Evolutionary conservation across 2,329 filamentous ascomycete species (phyloP), one percentile per base, ranked within the genome.

Genomic region (Stylonectria norvegica): DNA sequence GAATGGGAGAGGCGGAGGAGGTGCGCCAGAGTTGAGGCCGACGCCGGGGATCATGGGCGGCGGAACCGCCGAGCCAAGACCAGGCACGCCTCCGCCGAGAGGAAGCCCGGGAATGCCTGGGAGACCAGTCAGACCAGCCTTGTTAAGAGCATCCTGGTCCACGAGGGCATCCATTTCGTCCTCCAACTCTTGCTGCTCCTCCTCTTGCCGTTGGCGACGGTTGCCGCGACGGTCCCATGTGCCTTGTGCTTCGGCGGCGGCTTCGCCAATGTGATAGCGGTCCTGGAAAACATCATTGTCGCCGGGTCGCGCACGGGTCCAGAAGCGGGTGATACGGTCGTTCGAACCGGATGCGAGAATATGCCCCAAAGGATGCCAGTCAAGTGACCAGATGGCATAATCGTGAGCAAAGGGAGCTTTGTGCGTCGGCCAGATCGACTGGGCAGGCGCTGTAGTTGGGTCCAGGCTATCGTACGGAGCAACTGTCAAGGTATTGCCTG

Each of bases 331-430:
- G 47, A 95, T 90, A 28, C 93, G 85, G 63, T 98, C 93, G 63
- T 98, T 97, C 9, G 90, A 95, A 10, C 93, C 93, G 2, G 91
- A 95, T 1, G 90, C 90, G 6, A 98, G 78, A 48, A 98, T 91
- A 60, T 98, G 93, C 19, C 93, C 93, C 0, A 97, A 75, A 1
- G 93, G 93, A 61, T 98, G 93, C 90, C 93, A 98, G 69, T 96
- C 90, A 35, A 98, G 77, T 14, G 90, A 95, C 93, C 93, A 98
- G 50, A 98, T 93, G 14, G 89, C 89, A 61, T 90, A 94, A 53
- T 95, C 87, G 63, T 98, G 93, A 1, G 93, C 93, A 58, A 84
- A 91, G 6, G 86, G 81, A 20, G 96, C 69, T 57, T 82, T 85
- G 69, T 97, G 91, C 4, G 89, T 89, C 2, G 93, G 93, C 61